Percentiles rank a stretch among this genome's conserved stretches.
These are phyloP conservation scores for Solanum paucissectum DNA, from an alignment of 257 asterid genomes.

Conservation along the genomic window DNA sequence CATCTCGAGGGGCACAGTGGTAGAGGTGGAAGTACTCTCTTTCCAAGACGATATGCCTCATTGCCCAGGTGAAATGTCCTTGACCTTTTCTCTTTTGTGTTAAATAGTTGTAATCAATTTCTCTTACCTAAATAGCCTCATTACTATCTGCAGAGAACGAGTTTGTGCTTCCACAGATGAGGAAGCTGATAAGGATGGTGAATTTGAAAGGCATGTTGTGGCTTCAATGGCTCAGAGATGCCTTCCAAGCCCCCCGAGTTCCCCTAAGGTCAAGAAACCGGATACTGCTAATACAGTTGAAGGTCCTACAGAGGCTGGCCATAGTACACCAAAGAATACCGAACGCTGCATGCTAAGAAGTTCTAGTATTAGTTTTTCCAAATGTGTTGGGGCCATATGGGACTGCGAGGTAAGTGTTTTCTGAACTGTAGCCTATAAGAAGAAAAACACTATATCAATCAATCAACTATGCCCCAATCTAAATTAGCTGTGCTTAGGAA, in stretches of 20 bases:
- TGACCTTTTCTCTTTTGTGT: not conserved
- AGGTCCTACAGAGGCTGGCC: constrained; percentile 27
- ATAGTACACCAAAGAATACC: constrained; percentile 46
- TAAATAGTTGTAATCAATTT: not conserved
- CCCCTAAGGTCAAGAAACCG: constrained; percentile 22
- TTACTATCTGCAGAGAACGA: constrained; percentile 53
- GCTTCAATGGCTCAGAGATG: constrained; percentile 39
- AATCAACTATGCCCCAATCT: not conserved
- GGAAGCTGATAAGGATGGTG: constrained; percentile 36
- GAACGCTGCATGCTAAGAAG: constrained; percentile 81
- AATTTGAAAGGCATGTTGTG: constrained; percentile 24
- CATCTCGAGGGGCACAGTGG: constrained; percentile 74
- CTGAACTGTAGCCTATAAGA: not conserved
- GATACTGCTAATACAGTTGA: constrained; percentile 26
- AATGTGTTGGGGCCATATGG: constrained; percentile 57
- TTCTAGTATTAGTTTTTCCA: constrained; percentile 79
- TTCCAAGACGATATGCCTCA: constrained; percentile 87
- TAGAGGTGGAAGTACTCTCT: constrained; percentile 30
- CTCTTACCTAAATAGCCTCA: not conserved
- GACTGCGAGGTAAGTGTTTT: constrained; percentile 48
- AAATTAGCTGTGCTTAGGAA: not conserved
- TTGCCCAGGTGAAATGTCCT: constrained; percentile 57
- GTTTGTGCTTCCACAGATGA: constrained; percentile 65
- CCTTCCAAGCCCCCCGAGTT: constrained; percentile 49
- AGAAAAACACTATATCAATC: not conserved